Percentiles rank a stretch among this genome's conserved stretches.
These are phyloP conservation scores for Kwoniella heveanensis DNA, from an alignment of 768 basidiomycete genomes.

Conservation along the genomic window DNA sequence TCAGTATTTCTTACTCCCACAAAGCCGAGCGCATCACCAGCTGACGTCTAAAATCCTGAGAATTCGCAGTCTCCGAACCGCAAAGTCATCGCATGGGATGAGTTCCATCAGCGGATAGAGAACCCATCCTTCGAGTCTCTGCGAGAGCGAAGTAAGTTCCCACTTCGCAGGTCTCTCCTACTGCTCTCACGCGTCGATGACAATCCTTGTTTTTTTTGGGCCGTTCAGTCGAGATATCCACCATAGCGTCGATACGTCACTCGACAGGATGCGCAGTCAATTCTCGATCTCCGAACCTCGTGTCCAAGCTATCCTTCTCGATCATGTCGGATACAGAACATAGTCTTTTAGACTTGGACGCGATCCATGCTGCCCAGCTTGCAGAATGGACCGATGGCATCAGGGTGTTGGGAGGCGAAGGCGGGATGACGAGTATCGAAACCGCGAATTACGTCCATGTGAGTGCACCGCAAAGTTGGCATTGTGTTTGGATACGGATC, in stretches of 20 bases:
- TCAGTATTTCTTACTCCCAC: slow-evolving; percentile 14
- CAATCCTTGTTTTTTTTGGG: neutral
- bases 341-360: slow-evolving; percentile 48
- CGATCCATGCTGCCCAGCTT: slow-evolving; percentile 45
- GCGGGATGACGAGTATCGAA: slow-evolving; percentile 41
- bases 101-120: slow-evolving; percentile 32
- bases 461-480: slow-evolving; percentile 19
- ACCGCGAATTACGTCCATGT: slow-evolving; percentile 40
- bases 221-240: slow-evolving; percentile 43
- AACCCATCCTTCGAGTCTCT: slow-evolving; percentile 36
- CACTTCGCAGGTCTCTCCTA: no score
- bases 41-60: no score
- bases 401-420: slow-evolving; percentile 41
- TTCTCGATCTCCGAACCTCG: slow-evolving; percentile 38
- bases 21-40: neutral
- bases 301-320: slow-evolving; percentile 46
- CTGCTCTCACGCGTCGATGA: neutral
- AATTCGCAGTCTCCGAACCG: slow-evolving; percentile 44
- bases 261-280: slow-evolving; percentile 40
- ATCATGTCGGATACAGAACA: slow-evolving; percentile 38
- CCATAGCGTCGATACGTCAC: slow-evolving; percentile 31
- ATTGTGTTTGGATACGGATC: no score
- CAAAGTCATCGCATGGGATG: slow-evolving; percentile 40
- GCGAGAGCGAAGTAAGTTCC: slow-evolving; percentile 38
- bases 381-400: slow-evolving; percentile 53